Evolutionary conservation across 768 basidiomycete genomes (phyloP).

Genomic region (Coprinopsis strossmayeri): DNA sequence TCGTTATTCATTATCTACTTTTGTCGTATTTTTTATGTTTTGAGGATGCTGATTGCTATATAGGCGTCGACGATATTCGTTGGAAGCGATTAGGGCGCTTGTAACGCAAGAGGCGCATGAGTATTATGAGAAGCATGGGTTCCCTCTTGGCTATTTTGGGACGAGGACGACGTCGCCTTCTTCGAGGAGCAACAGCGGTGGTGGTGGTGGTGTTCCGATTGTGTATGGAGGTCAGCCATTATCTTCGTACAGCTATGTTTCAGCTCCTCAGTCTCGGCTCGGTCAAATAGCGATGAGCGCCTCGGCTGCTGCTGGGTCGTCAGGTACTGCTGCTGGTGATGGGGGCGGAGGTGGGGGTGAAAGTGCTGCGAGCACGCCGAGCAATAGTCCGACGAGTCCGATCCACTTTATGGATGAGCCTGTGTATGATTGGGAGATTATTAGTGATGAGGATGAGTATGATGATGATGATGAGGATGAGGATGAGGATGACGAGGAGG

Average conservation of each 20-base stretch:
- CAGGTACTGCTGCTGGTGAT: not conserved
- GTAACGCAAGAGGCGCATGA: constrained; percentile 11
- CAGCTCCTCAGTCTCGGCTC: too few species aligned
- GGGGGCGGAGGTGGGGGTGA: not conserved
- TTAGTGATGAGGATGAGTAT: constrained; percentile 6
- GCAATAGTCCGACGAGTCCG: constrained; percentile 6
- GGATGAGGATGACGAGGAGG: constrained; percentile 12
- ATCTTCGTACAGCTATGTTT: not conserved
- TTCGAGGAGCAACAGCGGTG: not conserved
- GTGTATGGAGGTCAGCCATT: constrained; percentile 1
- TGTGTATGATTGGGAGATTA: constrained; percentile 13
- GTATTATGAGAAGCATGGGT: constrained; percentile 11
- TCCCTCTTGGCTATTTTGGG: constrained; percentile 6
- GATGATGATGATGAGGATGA: not conserved
- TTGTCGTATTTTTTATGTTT: not conserved
- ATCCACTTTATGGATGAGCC: constrained; percentile 10
- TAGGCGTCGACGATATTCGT: constrained; percentile 7
- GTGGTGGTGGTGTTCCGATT: not conserved
- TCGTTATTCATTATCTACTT: not conserved
- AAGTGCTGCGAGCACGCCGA: constrained; percentile 1
- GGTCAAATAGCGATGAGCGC: too few species aligned
- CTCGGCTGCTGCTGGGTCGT: not conserved
- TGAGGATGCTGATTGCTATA: not conserved
- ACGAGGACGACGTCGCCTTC: not conserved
- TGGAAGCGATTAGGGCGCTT: constrained; percentile 6